phyloP scores from a whole-genome alignment of 768 basidiomycete genomes.

The Xerocomellus dryophilus region DNA sequence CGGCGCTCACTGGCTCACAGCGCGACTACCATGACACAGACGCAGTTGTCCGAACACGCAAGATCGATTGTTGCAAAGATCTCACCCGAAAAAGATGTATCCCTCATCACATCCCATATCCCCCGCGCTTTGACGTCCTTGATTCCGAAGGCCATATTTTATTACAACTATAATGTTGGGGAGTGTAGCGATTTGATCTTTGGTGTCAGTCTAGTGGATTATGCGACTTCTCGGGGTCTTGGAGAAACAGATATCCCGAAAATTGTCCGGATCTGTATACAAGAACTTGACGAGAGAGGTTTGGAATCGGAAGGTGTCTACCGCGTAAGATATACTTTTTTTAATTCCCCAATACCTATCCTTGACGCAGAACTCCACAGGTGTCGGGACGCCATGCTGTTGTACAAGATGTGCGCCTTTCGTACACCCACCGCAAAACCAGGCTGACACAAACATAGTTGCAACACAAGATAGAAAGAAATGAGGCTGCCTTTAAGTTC shows the following conservation, averaged over 20 bases:
- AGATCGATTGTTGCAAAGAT: conserved; percentile 62
- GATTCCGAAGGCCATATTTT: conserved; percentile 69
- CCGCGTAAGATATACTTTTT: conserved; percentile 44
- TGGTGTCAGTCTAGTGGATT: conserved; percentile 83
- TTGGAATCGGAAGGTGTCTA: conserved; percentile 80
- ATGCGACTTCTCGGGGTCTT: conserved; percentile 76
- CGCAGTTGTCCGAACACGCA: conserved; percentile 67
- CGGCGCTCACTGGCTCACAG: conserved; percentile 36
- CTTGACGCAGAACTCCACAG: conserved; percentile 35
- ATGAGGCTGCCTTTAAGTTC: conserved; percentile 75
- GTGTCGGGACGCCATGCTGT: conserved; percentile 82
- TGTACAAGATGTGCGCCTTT: conserved; percentile 67
- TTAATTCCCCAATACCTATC: background rate
- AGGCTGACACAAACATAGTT: conserved; percentile 44
- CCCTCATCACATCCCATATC: conserved; percentile 52
- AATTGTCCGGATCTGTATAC: conserved; percentile 76
- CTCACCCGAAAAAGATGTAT: conserved; percentile 66
- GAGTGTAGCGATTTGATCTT: conserved; percentile 88
- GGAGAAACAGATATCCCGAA: conserved; percentile 74
- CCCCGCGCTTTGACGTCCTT: conserved; percentile 61
- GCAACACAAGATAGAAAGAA: conserved; percentile 82
- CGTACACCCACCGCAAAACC: background rate
- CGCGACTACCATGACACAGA: conserved; percentile 74
- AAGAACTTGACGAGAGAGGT: conserved; percentile 79
- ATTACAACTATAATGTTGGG: conserved; percentile 77